phyloP scores from a whole-genome alignment of 495 filamentous ascomycete genomes.

The Aspergillus sclerotioniger region DNA sequence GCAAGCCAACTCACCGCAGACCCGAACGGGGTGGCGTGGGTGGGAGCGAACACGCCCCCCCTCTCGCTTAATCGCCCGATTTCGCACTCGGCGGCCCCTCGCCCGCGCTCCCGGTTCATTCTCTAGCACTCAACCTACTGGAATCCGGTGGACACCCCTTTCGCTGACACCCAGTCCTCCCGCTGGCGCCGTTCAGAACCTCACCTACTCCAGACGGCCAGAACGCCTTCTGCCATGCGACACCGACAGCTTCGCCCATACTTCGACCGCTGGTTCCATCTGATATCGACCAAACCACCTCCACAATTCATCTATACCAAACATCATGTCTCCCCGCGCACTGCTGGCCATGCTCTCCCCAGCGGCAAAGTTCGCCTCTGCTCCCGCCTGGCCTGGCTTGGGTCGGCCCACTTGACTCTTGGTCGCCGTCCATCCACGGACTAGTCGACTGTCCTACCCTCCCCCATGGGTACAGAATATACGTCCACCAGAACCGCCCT shows the following conservation, averaged over 20 bases:
- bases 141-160: slow-evolving; percentile 23
- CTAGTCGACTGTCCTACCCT: not conserved
- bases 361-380: slow-evolving; percentile 10
- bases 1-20: slow-evolving; percentile 21
- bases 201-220: not conserved
- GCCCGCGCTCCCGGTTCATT: slow-evolving; percentile 30
- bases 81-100: slow-evolving; percentile 17
- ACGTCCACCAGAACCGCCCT: not conserved
- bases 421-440: slow-evolving; percentile 2
- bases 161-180: slow-evolving; percentile 35
- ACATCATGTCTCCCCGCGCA: too few species aligned
- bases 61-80: slow-evolving; percentile 21
- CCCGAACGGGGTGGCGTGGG: slow-evolving; percentile 33
- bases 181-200: slow-evolving; percentile 12
- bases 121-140: slow-evolving; percentile 36
- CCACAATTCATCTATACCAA: not conserved
- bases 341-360: not conserved
- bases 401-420: slow-evolving; percentile 19
- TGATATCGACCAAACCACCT: not conserved
- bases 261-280: not conserved
- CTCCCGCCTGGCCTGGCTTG: slow-evolving; percentile 17
- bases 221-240: not conserved
- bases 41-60: slow-evolving; percentile 26
- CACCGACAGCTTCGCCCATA: not conserved
- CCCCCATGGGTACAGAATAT: slow-evolving; percentile 4